A percentile compares a stretch with the other conserved stretches of the same genome.
Evolutionary conservation across 192 early-diverging fungal genomes (phyloP).

Genomic region (Obelidium mucronatum): DNA sequence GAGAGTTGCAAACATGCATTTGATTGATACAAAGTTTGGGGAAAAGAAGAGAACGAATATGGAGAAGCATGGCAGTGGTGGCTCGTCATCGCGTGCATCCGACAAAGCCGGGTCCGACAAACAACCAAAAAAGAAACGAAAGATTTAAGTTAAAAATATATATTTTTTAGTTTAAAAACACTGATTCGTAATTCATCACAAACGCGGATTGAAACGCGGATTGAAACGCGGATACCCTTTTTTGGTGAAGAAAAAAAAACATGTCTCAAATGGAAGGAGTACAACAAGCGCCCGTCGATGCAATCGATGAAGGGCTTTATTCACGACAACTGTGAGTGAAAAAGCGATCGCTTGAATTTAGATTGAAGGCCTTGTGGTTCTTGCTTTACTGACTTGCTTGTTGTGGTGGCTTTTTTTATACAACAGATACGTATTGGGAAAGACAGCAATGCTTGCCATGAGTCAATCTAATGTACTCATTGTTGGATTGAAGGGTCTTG

Average conservation of each 20-base stretch:
- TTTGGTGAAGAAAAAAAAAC: background rate
- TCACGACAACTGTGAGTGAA: constrained; percentile 95
- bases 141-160: background rate
- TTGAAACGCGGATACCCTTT: background rate
- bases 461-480: constrained; percentile 94
- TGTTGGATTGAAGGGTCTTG: constrained; percentile 94
- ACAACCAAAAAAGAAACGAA: constrained; percentile 1
- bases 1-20: constrained; percentile 80
- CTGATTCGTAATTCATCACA: background rate
- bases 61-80: constrained; percentile 67
- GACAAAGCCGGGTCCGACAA: background rate
- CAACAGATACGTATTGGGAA: constrained; percentile 63
- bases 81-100: background rate
- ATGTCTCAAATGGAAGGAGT: constrained; percentile 31
- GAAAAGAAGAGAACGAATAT: constrained; percentile 63
- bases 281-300: constrained; percentile 22
- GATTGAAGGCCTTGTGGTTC: background rate
- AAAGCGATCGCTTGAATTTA: background rate
- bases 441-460: constrained; percentile 99
- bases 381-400: background rate
- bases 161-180: background rate
- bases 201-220: no score
- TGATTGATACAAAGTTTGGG: constrained; percentile 69
- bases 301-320: constrained; percentile 97
- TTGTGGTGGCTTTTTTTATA: background rate